phyloP scores from a whole-genome alignment of 1,284 basidiomycete species.

The Puccinia hordei region DNA sequence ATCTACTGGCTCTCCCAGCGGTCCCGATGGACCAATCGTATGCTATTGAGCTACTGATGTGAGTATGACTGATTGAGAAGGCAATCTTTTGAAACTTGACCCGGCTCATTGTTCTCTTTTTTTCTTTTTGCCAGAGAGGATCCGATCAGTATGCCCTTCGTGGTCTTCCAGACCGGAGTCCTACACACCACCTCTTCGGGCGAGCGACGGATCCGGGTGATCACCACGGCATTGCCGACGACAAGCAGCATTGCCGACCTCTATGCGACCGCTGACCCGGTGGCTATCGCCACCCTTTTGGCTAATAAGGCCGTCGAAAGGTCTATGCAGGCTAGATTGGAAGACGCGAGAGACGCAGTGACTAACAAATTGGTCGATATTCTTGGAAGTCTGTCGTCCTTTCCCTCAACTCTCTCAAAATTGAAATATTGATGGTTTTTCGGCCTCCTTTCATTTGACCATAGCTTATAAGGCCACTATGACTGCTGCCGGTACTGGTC shows the following conservation, averaged over 20 bases:
- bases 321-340: slow-evolving; percentile 78
- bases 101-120: background rate
- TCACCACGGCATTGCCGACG: slow-evolving; percentile 88
- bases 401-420: background rate
- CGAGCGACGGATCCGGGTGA: slow-evolving; percentile 91
- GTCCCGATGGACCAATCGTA: slow-evolving; percentile 97
- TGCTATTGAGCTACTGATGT: slow-evolving; percentile 89
- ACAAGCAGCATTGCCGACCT: slow-evolving; percentile 90
- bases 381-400: slow-evolving; percentile 63
- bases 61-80: background rate
- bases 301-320: slow-evolving; percentile 98
- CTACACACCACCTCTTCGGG: slow-evolving; percentile 92
- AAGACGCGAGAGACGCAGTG: slow-evolving; percentile 88
- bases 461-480: slow-evolving; percentile 88
- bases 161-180: slow-evolving; percentile 93
- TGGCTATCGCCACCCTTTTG: slow-evolving; percentile 83
- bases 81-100: background rate
- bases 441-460: background rate
- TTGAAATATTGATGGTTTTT: too few relatives aligned
- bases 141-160: slow-evolving; percentile 84
- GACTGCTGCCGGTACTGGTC: slow-evolving; percentile 87
- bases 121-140: slow-evolving; percentile 67
- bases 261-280: slow-evolving; percentile 91
- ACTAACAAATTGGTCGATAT: slow-evolving; percentile 89
- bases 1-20: slow-evolving; percentile 91